Percentiles rank a stretch among this genome's conserved stretches.
These are phyloP conservation scores for Calvatia gigantea DNA, from an alignment of 768 basidiomycete species.

Conservation along the genomic window DNA sequence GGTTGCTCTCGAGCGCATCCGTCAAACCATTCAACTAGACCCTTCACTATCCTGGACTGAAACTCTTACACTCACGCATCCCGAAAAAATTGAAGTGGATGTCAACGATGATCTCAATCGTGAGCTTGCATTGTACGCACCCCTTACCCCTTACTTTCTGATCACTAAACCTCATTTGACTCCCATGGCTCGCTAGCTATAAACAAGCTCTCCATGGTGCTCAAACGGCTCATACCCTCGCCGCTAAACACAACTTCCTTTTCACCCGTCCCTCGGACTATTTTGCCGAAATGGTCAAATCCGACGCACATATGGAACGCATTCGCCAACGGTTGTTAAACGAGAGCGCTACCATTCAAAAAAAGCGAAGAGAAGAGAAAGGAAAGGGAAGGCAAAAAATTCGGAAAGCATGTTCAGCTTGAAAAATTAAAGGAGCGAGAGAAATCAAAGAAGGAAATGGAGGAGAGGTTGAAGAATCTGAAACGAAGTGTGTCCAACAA, in stretches of 20 bases:
- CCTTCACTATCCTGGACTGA: slow-evolving; percentile 81
- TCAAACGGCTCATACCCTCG: slow-evolving; percentile 71
- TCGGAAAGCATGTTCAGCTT: slow-evolving; percentile 94
- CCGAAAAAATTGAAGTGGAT: slow-evolving; percentile 69
- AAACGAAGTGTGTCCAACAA: slow-evolving; percentile 74
- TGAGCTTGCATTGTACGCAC: slow-evolving; percentile 88
- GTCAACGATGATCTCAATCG: slow-evolving; percentile 89
- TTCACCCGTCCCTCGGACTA: slow-evolving; percentile 93
- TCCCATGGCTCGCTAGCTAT: slow-evolving; percentile 64
- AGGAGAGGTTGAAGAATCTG: slow-evolving; percentile 78
- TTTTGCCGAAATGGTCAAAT: slow-evolving; percentile 99
- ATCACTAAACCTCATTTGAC: not conserved
- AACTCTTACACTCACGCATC: slow-evolving; percentile 69
- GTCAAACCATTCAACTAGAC: slow-evolving; percentile 73
- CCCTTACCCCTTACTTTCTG: not conserved
- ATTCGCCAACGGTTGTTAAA: slow-evolving; percentile 88
- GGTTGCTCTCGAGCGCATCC: slow-evolving; percentile 79
- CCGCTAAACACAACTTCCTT: slow-evolving; percentile 72
- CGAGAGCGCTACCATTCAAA: slow-evolving; percentile 84
- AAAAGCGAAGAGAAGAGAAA: slow-evolving; percentile 88
- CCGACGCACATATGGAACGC: slow-evolving; percentile 96
- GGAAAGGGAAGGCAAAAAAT: slow-evolving; percentile 95
- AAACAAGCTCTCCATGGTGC: slow-evolving; percentile 90
- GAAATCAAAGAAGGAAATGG: slow-evolving; percentile 87
- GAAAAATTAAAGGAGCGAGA: slow-evolving; percentile 93